These are phyloP conservation scores for Aureobasidium sp. DNA, from an alignment of 2,329 filamentous ascomycete species.

Conservation along the genomic window DNA sequence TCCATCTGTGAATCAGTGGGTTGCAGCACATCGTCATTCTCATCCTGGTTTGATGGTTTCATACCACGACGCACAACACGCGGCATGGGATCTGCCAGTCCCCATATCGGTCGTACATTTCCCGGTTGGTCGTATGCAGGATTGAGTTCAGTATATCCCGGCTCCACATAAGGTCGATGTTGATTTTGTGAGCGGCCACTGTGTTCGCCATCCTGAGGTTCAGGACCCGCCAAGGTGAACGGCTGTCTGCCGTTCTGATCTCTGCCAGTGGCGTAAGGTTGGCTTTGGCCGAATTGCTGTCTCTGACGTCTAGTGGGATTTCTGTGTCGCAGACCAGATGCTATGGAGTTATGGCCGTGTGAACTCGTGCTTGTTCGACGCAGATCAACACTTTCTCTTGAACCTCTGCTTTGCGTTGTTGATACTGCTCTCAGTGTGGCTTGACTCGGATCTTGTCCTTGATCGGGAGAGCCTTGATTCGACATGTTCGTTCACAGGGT, in stretches of 20 bases:
- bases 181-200: background rate
- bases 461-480: background rate
- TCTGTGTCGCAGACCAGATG: background rate
- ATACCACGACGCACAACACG: slow-evolving; percentile 1
- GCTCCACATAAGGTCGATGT: slow-evolving; percentile 21
- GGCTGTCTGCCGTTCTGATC: background rate
- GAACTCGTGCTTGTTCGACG: background rate
- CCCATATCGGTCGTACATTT: background rate
- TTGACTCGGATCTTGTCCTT: background rate
- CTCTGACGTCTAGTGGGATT: background rate
- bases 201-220: background rate
- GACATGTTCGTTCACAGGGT: background rate
- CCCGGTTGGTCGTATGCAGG: slow-evolving; percentile 2
- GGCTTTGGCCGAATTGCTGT: background rate
- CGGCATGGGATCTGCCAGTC: slow-evolving; percentile 2
- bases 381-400: background rate
- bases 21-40: background rate
- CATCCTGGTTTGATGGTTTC: slow-evolving; percentile 32
- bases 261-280: background rate
- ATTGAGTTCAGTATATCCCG: slow-evolving; percentile 1
- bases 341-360: background rate
- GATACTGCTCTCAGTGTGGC: background rate
- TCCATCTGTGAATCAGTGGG: background rate
- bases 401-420: background rate
- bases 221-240: background rate